These are phyloP conservation scores for Emmonsia crescens DNA, from an alignment of 2,329 filamentous ascomycete genomes.

Conservation along the genomic window DNA sequence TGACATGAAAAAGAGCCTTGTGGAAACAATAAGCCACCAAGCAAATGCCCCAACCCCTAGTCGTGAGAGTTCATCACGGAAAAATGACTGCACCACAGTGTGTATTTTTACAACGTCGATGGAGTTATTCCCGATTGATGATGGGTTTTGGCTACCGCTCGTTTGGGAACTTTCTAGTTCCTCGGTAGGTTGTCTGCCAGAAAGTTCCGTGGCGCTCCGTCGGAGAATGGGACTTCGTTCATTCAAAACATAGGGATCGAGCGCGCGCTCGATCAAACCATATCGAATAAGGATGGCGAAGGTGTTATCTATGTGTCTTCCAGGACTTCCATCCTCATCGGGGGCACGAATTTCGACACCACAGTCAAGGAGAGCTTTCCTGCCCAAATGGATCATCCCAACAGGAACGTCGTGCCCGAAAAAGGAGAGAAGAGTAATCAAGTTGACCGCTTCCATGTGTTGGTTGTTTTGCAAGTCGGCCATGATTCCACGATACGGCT, in stretches of 20 bases:
- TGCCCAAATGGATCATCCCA: constrained; percentile 51
- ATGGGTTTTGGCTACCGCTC: constrained; percentile 26
- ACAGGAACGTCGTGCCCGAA: constrained; percentile 56
- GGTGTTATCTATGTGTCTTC: constrained; percentile 35
- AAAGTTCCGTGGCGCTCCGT: constrained; percentile 1
- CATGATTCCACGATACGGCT: constrained; percentile 39
- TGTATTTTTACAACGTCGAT: constrained; percentile 40
- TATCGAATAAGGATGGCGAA: constrained; percentile 36
- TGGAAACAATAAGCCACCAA: constrained; percentile 35
- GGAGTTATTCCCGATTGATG: constrained; percentile 20
- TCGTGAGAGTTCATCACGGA: constrained; percentile 35
- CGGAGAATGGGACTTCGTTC: constrained; percentile 5
- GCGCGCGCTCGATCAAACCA: constrained; percentile 34
- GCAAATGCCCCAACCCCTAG: constrained; percentile 28
- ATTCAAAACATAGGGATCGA: constrained; percentile 21
- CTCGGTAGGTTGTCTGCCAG: constrained; percentile 15
- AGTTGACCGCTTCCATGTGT: constrained; percentile 47
- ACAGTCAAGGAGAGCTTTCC: constrained; percentile 18
- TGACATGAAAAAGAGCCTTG: constrained; percentile 31
- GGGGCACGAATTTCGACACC: constrained; percentile 20
- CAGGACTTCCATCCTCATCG: constrained; percentile 16
- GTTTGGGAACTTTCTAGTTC: constrained; percentile 21
- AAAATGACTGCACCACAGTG: constrained; percentile 38
- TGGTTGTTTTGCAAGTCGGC: constrained; percentile 32
- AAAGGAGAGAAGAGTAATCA: constrained; percentile 55